A percentile compares a stretch with the other conserved stretches of the same genome.
Conservation (phyloP, 2,329 filamentous ascomycete genomes). For the Colletotrichum shisoi region DNA sequence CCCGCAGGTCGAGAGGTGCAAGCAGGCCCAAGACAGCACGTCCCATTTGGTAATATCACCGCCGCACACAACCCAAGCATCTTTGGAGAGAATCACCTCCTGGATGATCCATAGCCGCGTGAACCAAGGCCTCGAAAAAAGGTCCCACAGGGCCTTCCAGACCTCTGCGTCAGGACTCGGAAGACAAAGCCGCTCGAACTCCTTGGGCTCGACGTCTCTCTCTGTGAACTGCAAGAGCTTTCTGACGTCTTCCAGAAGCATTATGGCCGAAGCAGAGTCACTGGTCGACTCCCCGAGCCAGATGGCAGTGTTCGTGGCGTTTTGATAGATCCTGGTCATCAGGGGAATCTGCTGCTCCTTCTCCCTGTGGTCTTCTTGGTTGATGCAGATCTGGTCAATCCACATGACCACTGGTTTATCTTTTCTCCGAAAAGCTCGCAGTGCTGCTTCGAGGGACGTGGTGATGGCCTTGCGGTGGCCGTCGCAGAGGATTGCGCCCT, state of each 20-base stretch:
- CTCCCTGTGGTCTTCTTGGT: conserved; percentile 31
- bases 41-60: neutral
- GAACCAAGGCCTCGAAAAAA: conserved; percentile 29
- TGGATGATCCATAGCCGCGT: conserved; percentile 27
- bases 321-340: conserved; percentile 36
- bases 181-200: neutral
- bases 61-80: conserved; percentile 28
- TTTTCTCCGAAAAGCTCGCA: conserved; percentile 1
- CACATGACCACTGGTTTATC: conserved; percentile 25
- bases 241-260: conserved; percentile 13
- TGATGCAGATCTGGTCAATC: conserved; percentile 40
- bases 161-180: neutral
- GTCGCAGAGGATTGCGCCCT: conserved; percentile 8
- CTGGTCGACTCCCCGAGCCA: conserved; percentile 42
- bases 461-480: conserved; percentile 9
- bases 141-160: conserved; percentile 3
- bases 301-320: conserved; percentile 9
- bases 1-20: conserved; percentile 14
- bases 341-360: conserved; percentile 36
- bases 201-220: neutral
- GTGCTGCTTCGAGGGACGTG: conserved; percentile 12
- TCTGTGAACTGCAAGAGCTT: conserved; percentile 16
- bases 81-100: conserved; percentile 23
- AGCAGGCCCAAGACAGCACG: neutral
- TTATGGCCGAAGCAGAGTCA: conserved; percentile 41